Evolutionary conservation across 805 yeast genomes (phyloP).

Genomic region (Candida silvatica): DNA sequence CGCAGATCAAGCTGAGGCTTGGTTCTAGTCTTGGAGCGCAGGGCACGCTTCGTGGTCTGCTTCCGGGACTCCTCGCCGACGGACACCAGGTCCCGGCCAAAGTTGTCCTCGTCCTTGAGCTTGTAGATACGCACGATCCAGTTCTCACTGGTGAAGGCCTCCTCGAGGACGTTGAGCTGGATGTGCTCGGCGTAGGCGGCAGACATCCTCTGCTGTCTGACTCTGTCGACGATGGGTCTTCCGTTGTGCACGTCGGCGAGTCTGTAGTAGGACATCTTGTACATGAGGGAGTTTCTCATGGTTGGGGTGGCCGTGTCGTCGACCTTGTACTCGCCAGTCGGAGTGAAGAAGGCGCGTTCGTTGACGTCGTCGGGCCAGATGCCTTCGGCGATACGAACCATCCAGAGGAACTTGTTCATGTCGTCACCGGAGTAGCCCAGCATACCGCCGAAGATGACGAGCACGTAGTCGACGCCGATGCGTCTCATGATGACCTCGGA

Average conservation of each 20-base stretch:
- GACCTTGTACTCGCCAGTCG: constrained; percentile 79
- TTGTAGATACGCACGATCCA: constrained; percentile 95
- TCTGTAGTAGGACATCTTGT: constrained; percentile 88
- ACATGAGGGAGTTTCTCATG: constrained; percentile 87
- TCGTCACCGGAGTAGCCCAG: constrained; percentile 95
- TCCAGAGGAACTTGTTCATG: constrained; percentile 94
- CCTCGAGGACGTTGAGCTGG: constrained; percentile 73
- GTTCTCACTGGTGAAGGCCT: constrained; percentile 90
- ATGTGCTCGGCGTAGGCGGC: constrained; percentile 29
- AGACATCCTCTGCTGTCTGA: constrained; percentile 61
- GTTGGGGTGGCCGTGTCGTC: constrained; percentile 75
- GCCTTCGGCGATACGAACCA: constrained; percentile 98
- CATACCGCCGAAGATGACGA: constrained; percentile 90
- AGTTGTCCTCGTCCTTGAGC: constrained; percentile 78
- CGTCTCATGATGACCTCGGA: constrained; percentile 82
- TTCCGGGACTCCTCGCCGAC: constrained; percentile 44
- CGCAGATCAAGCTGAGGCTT: constrained; percentile 24
- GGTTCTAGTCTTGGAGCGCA: constrained; percentile 18
- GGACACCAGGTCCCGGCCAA: constrained; percentile 70
- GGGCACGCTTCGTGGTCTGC: constrained; percentile 15
- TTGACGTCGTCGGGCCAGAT: constrained; percentile 98
- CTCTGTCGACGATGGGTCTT: constrained; percentile 69
- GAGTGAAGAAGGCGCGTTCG: constrained; percentile 79
- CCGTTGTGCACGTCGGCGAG: constrained; percentile 65
- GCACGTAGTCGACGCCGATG: constrained; percentile 91